Conservation (phyloP, 2,329 filamentous ascomycete genomes). For the Cladosporium oxysporum region DNA sequence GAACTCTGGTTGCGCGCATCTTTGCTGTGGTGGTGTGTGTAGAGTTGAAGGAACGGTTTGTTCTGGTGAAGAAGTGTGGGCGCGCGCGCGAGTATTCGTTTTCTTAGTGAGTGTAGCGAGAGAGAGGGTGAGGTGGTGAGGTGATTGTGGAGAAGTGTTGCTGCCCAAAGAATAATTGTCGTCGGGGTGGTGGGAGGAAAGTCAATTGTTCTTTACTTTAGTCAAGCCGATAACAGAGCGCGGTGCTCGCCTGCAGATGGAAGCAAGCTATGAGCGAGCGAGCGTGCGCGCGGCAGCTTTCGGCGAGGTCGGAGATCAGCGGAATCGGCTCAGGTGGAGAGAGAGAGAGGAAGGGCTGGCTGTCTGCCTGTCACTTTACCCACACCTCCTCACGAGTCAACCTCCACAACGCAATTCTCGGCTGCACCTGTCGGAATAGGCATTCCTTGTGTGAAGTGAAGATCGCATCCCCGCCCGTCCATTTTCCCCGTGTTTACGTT, state of each 20-base stretch:
- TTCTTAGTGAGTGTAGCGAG: neutral
- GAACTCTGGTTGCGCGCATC: slow-evolving; percentile 50
- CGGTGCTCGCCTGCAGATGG: slow-evolving; percentile 7
- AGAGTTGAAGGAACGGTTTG: neutral
- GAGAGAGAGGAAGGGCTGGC: neutral
- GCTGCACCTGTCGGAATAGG: slow-evolving; percentile 13
- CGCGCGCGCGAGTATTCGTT: neutral
- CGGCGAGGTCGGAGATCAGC: slow-evolving; percentile 12
- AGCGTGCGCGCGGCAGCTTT: neutral
- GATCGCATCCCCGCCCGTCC: neutral
- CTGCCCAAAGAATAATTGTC: neutral
- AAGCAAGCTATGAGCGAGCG: neutral
- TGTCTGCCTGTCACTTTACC: neutral
- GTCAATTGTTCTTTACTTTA: slow-evolving; percentile 3
- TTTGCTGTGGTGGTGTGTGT: slow-evolving; percentile 21
- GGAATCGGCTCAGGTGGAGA: slow-evolving; percentile 1
- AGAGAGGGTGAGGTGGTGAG: neutral
- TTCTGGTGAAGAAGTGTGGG: neutral
- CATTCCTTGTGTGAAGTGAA: neutral
- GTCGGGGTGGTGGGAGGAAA: neutral
- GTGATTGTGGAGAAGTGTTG: neutral
- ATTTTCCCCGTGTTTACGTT: slow-evolving; percentile 13
- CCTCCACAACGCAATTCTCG: neutral
- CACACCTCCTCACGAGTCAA: neutral
- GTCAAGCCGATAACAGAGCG: neutral